Evolutionary conservation across 2,329 filamentous ascomycete species (phyloP), one percentile per base, ranked within the genome.

Genomic region (Lithohypha guttulata): DNA sequence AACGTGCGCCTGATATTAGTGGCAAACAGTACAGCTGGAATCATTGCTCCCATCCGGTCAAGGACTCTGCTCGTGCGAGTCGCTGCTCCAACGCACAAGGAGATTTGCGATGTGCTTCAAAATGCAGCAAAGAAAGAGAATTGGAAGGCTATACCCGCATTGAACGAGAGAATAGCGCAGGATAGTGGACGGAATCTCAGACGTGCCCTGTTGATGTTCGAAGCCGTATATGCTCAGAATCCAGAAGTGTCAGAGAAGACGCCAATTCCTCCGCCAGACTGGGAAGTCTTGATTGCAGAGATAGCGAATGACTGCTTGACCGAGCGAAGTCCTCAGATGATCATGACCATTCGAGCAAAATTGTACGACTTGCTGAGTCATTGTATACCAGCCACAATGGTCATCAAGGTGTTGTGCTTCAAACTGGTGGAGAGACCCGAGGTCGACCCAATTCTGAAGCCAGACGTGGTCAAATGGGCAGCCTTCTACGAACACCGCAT

Each of bases 401-500:
- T 98, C 47, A 72, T 98, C 52, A 94, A 94, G 67, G 93, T 85
- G 0, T 70, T 98, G 44, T 93, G 89, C 0, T 96, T 93, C 68
- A 93, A 93, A 61, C 71, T 98, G 15, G 79, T 96, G 51, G 73
- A 78, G 0, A 76, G 37, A 22, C n/a, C n/a, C n/a, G n/a, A n/a
- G n/a, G 82, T 94, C 39, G 89, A 96, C 53, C 87, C 95, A 57
- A 79, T 73, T 17, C 65, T 98, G 35, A 96, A 95, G 61, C 77
- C 81, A 2, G 89, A 98, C 42, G 81, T 98, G 3, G 82, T 98
- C 50, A 84, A 81, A 56, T 98, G 91, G 91, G 84, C 85, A 3
- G 87, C 91, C 0, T 96, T 95, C 55, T 98, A 93, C 60, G 93
- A 98, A 62, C 91, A 98, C 60, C 75, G 91, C 45, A 84, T 96